Percentiles rank a stretch among this genome's conserved stretches.
Evolutionary conservation across 306 rosid genomes (phyloP).

Genomic region (Ceratonia siliqua): DNA sequence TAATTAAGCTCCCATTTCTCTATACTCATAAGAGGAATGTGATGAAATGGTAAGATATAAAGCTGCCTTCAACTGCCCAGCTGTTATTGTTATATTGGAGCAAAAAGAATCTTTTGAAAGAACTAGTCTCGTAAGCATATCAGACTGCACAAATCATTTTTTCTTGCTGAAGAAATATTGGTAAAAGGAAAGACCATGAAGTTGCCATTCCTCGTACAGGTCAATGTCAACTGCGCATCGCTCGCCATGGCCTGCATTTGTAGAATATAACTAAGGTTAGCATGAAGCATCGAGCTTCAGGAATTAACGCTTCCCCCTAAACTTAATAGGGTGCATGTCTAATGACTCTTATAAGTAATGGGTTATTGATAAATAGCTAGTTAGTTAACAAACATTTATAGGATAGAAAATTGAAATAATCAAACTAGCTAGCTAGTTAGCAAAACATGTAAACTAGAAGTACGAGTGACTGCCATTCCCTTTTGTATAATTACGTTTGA

Average conservation of each 20-base stretch:
- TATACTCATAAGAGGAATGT: not conserved
- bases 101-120: constrained; percentile 25
- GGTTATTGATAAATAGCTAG: not conserved
- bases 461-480: constrained; percentile 22
- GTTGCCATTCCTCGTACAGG: constrained; percentile 74
- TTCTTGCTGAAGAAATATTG: constrained; percentile 65
- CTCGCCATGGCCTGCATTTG: constrained; percentile 90
- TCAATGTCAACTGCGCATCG: constrained; percentile 77
- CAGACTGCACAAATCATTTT: constrained; percentile 72
- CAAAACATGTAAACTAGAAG: constrained; percentile 15
- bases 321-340: constrained; percentile 15
- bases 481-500: constrained; percentile 15
- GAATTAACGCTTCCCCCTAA: constrained; percentile 1
- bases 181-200: constrained; percentile 78
- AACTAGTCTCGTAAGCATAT: constrained; percentile 53
- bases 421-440: not conserved
- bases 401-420: constrained; percentile 4
- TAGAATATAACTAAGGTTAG: constrained; percentile 34
- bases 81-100: constrained; percentile 18
- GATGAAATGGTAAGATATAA: constrained; percentile 22
- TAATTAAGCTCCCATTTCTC: constrained; percentile 16
- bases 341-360: not conserved
- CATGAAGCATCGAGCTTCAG: constrained; percentile 20
- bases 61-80: constrained; percentile 23
- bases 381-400: not conserved